Conservation (phyloP, 805 yeast genomes). For the Huiozyma sinensis region DNA sequence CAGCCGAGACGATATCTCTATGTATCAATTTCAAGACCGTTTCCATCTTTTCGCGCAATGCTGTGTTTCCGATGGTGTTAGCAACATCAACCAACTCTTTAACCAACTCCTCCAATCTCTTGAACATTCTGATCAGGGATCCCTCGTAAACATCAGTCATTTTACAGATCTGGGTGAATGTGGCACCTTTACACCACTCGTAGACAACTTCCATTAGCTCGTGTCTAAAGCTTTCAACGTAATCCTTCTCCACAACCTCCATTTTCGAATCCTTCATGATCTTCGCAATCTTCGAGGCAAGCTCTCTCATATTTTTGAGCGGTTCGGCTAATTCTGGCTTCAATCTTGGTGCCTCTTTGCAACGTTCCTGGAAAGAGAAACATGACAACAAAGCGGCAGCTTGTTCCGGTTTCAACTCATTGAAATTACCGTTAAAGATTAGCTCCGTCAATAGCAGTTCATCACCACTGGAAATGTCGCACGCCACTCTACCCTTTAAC, state of each 20-base stretch:
- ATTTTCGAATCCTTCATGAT: slow-evolving; percentile 82
- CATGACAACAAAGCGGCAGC: slow-evolving; percentile 88
- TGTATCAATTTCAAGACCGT: slow-evolving; percentile 76
- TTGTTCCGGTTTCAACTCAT: slow-evolving; percentile 77
- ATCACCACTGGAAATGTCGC: slow-evolving; percentile 86
- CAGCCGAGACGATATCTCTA: slow-evolving; percentile 94
- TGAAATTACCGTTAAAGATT: slow-evolving; percentile 91
- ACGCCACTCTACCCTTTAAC: slow-evolving; percentile 93
- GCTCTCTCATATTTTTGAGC: slow-evolving; percentile 72
- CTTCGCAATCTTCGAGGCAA: slow-evolving; percentile 86
- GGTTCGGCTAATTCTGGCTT: slow-evolving; percentile 92
- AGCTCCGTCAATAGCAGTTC: slow-evolving; percentile 81
- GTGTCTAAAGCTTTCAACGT: slow-evolving; percentile 81
- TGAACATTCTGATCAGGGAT: slow-evolving; percentile 85
- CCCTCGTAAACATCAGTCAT: slow-evolving; percentile 99
- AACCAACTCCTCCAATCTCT: slow-evolving; percentile 85
- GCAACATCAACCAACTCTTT: slow-evolving; percentile 88
- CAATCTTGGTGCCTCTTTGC: slow-evolving; percentile 77
- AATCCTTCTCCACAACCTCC: slow-evolving; percentile 84
- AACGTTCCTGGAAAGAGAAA: slow-evolving; percentile 93
- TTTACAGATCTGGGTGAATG: slow-evolving; percentile 93
- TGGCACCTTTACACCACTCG: slow-evolving; percentile 94
- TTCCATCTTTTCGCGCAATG: slow-evolving; percentile 80
- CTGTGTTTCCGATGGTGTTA: slow-evolving; percentile 85
- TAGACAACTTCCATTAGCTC: slow-evolving; percentile 95